Conservation (phyloP, 352 stramenopile genomes). For the Phytophthora lateralis region DNA sequence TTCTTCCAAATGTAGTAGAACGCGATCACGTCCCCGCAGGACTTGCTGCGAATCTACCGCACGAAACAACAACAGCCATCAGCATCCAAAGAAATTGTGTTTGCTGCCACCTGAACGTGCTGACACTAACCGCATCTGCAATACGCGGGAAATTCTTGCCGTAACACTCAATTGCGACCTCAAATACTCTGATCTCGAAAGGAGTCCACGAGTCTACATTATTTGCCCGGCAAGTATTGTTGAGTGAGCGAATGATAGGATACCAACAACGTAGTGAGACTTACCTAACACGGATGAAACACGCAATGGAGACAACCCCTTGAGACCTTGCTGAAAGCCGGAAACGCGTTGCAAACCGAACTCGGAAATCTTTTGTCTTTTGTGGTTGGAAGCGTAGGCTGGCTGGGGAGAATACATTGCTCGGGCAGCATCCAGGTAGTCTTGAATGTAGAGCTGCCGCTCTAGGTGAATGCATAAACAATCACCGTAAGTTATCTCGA, state of each 20-base stretch:
- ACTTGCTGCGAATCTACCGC: slow-evolving; percentile 68
- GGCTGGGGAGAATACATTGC: slow-evolving; percentile 51
- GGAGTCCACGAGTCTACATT: slow-evolving; percentile 80
- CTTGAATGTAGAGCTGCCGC: slow-evolving; percentile 66
- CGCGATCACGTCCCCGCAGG: slow-evolving; percentile 72
- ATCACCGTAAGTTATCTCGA: not conserved
- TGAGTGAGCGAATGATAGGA: not conserved
- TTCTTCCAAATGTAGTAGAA: slow-evolving; percentile 92
- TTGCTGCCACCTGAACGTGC: not conserved
- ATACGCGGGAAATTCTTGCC: slow-evolving; percentile 85
- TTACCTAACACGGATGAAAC: slow-evolving; percentile 51
- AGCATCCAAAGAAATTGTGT: not conserved
- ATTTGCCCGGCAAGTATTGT: not conserved
- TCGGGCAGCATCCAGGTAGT: slow-evolving; percentile 67
- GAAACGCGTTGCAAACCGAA: slow-evolving; percentile 62
- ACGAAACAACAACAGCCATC: slow-evolving; percentile 7
- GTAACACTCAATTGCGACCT: slow-evolving; percentile 84
- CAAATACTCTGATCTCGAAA: slow-evolving; percentile 83
- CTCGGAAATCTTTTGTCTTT: slow-evolving; percentile 53
- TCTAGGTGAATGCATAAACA: slow-evolving; percentile 35
- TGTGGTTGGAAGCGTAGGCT: slow-evolving; percentile 47
- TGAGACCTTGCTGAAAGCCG: slow-evolving; percentile 57
- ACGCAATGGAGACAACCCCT: slow-evolving; percentile 51
- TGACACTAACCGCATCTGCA: slow-evolving; percentile 58
- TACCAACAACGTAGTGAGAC: slow-evolving; percentile 1